Evolutionary conservation across 2,329 filamentous ascomycete species (phyloP).

Genomic region (Leptodontidium sp.): DNA sequence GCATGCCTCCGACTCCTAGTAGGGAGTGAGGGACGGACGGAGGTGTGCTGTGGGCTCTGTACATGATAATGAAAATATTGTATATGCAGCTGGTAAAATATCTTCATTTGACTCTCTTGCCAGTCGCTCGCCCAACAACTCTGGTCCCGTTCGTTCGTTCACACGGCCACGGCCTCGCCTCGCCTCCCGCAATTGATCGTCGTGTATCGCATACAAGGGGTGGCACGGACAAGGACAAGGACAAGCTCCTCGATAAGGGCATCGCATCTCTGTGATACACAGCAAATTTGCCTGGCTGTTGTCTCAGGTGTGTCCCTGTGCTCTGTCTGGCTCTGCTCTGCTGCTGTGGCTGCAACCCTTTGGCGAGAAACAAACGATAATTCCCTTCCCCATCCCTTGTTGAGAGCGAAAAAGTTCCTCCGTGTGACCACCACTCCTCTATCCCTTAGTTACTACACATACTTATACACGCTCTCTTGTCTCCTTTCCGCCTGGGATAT

Average conservation of each 20-base stretch:
- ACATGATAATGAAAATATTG: background rate
- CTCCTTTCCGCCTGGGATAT: slow-evolving; percentile 21
- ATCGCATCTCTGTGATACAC: slow-evolving; percentile 35
- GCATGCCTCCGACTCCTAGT: slow-evolving; percentile 1
- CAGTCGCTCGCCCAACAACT: background rate
- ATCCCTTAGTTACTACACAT: slow-evolving; percentile 6
- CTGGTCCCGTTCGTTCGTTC: background rate
- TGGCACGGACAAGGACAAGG: slow-evolving; percentile 31
- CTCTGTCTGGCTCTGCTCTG: background rate
- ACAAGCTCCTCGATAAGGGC: slow-evolving; percentile 34
- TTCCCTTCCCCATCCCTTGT: slow-evolving; percentile 27
- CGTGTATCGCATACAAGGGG: slow-evolving; percentile 32
- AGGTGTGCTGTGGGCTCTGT: background rate
- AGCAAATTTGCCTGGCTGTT: slow-evolving; percentile 30
- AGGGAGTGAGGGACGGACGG: background rate
- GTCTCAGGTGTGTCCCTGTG: slow-evolving; percentile 33
- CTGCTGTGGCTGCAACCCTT: slow-evolving; percentile 26
- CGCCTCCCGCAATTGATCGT: slow-evolving; percentile 16
- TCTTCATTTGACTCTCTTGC: too few species aligned
- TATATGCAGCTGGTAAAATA: slow-evolving; percentile 2
- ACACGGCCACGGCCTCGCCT: background rate
- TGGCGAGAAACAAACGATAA: slow-evolving; percentile 37
- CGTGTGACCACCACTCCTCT: slow-evolving; percentile 35
- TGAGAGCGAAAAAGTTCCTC: slow-evolving; percentile 30
- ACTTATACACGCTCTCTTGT: slow-evolving; percentile 11